phyloP scores from a whole-genome alignment of 768 basidiomycete species.

The Filobasidium floriforme region DNA sequence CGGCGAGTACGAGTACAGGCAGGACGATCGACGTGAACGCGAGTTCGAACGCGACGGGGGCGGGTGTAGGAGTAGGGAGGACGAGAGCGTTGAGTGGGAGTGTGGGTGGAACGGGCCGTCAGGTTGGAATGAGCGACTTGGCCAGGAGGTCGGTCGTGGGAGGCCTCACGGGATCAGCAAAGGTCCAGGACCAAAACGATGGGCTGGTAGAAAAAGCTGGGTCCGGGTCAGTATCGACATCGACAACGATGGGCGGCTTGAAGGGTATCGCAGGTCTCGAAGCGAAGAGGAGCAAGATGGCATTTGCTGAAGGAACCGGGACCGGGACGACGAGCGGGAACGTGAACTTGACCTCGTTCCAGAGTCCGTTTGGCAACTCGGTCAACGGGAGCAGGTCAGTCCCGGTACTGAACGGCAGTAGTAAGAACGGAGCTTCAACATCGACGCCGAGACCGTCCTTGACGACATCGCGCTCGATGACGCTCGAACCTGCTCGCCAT shows the following conservation, averaged over 20 bases:
- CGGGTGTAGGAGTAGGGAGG: background rate
- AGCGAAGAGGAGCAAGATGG: background rate
- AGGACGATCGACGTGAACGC: background rate
- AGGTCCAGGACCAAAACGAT: background rate
- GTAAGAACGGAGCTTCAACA: slow-evolving; percentile 1
- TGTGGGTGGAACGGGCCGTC: background rate
- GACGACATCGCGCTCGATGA: too few species aligned
- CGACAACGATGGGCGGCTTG: background rate
- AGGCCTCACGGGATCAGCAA: background rate
- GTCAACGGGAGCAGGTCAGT: background rate
- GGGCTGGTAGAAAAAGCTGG: too few species aligned
- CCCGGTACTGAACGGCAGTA: background rate
- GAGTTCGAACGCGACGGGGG: background rate
- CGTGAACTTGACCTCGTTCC: background rate
- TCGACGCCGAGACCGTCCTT: too few species aligned
- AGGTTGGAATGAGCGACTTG: background rate
- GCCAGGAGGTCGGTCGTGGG: background rate
- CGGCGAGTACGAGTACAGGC: background rate
- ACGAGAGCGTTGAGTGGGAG: background rate
- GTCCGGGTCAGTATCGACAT: background rate
- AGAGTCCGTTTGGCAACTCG: background rate
- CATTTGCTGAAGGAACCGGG: background rate
- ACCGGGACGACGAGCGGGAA: background rate
- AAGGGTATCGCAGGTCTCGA: slow-evolving; percentile 1
- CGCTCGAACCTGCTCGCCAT: too few species aligned